These are phyloP conservation scores for Solanum paucissectum DNA, from an alignment of 257 asterid genomes.

Conservation along the genomic window DNA sequence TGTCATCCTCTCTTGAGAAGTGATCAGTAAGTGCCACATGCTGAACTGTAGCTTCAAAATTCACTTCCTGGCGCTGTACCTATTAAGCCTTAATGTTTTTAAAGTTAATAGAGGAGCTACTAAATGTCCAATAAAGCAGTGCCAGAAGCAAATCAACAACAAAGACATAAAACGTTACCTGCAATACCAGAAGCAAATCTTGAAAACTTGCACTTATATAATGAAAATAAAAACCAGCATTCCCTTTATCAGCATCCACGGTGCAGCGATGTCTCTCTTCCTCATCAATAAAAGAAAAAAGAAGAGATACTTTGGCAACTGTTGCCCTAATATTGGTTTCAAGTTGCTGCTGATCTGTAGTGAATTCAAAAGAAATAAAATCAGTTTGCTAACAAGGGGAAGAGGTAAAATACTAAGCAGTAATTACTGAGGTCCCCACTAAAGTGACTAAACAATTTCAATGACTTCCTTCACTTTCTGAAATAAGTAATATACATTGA, in stretches of 20 bases:
- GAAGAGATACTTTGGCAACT: slow-evolving; percentile 48
- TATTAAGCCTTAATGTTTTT: slow-evolving; percentile 35
- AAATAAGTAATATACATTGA: background rate
- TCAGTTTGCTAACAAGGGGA: background rate
- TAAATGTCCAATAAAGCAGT: background rate
- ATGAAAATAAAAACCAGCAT: slow-evolving; percentile 26
- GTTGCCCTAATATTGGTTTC: slow-evolving; percentile 75
- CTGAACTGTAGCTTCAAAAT: slow-evolving; percentile 53
- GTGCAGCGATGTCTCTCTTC: slow-evolving; percentile 33
- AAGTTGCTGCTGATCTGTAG: slow-evolving; percentile 75
- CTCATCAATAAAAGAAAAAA: slow-evolving; percentile 65
- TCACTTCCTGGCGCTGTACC: slow-evolving; percentile 62
- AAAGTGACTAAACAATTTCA: background rate
- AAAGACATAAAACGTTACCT: slow-evolving; percentile 34
- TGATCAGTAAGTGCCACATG: slow-evolving; percentile 67
- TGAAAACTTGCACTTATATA: slow-evolving; percentile 49
- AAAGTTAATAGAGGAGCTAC: slow-evolving; percentile 13
- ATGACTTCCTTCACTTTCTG: background rate
- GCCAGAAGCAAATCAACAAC: background rate
- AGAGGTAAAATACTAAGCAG: background rate
- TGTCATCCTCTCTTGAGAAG: slow-evolving; percentile 27
- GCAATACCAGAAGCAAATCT: slow-evolving; percentile 34
- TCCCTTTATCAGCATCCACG: slow-evolving; percentile 21
- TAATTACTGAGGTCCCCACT: background rate
- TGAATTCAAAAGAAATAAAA: background rate